Conservation (phyloP, 1,284 basidiomycete genomes). For the Marasmius fiardii region DNA sequence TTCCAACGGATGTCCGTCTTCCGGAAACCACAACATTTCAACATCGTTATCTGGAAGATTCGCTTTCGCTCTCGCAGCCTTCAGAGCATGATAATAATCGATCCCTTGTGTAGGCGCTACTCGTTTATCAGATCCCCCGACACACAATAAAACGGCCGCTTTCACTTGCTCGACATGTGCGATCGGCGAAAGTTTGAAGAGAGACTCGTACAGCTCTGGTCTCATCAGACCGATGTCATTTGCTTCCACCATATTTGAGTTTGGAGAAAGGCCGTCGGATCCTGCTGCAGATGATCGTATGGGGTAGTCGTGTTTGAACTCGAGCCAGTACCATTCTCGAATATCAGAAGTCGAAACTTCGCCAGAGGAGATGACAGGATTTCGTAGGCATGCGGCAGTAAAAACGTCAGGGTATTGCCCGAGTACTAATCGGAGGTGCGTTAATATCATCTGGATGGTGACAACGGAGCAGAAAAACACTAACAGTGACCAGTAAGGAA, state of each 20-base stretch:
- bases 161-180: conserved; percentile 47
- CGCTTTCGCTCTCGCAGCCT: conserved; percentile 27
- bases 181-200: conserved; percentile 59
- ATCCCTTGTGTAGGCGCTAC: conserved; percentile 64
- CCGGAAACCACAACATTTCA: conserved; percentile 61
- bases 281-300: conserved; percentile 28
- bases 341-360: conserved; percentile 62
- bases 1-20: conserved; percentile 61
- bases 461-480: conserved; percentile 20
- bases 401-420: conserved; percentile 60
- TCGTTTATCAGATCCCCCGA: conserved; percentile 61
- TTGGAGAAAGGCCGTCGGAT: conserved; percentile 7
- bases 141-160: conserved; percentile 53
- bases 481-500: conserved; percentile 62
- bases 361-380: conserved; percentile 66
- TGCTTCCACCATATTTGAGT: conserved; percentile 9
- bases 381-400: conserved; percentile 59
- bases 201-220: conserved; percentile 37
- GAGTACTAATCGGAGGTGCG: conserved; percentile 42
- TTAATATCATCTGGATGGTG: conserved; percentile 3
- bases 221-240: conserved; percentile 34
- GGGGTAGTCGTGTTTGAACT: conserved; percentile 50
- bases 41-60: conserved; percentile 32
- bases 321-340: conserved; percentile 67
- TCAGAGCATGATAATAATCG: conserved; percentile 63